These are phyloP conservation scores for Juglanconis sp. DNA, from an alignment of 2,329 filamentous ascomycete genomes.

Conservation along the genomic window DNA sequence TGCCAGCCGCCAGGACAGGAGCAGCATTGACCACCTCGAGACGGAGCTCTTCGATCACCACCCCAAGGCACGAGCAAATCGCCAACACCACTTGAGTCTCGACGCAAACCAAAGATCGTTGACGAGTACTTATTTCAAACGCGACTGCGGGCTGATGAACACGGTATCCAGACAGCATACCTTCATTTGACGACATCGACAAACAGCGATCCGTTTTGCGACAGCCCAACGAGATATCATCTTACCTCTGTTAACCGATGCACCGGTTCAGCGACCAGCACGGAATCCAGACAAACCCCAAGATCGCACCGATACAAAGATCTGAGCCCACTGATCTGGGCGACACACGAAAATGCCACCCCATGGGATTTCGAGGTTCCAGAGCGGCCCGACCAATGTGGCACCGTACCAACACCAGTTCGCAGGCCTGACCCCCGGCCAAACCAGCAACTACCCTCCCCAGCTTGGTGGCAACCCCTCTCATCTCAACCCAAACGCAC, in stretches of 20 bases:
- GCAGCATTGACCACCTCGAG: too few species aligned
- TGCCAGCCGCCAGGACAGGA: too few species aligned
- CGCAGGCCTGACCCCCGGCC: constrained; percentile 50
- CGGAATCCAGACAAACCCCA: constrained; percentile 18
- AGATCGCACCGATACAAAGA: constrained; percentile 14
- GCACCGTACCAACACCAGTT: constrained; percentile 51
- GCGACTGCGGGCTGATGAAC: too few species aligned
- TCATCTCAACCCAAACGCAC: constrained; percentile 68
- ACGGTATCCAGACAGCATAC: neutral
- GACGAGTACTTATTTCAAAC: too few species aligned
- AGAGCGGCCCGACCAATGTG: constrained; percentile 42
- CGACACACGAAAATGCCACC: constrained; percentile 36
- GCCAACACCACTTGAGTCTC: too few species aligned
- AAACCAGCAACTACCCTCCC: constrained; percentile 44
- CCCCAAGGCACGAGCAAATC: too few species aligned
- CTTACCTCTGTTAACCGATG: constrained; percentile 15
- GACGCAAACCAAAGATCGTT: too few species aligned
- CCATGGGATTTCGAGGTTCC: constrained; percentile 41
- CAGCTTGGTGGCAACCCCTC: constrained; percentile 63
- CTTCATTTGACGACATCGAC: neutral
- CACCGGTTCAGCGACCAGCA: constrained; percentile 9
- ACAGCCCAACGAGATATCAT: neutral
- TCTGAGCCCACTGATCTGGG: constrained; percentile 13
- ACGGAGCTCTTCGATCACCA: too few species aligned
- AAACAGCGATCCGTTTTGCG: neutral